Evolutionary conservation across 2,329 filamentous ascomycete species (phyloP).

Genomic region (Corinectria fuckeliana): DNA sequence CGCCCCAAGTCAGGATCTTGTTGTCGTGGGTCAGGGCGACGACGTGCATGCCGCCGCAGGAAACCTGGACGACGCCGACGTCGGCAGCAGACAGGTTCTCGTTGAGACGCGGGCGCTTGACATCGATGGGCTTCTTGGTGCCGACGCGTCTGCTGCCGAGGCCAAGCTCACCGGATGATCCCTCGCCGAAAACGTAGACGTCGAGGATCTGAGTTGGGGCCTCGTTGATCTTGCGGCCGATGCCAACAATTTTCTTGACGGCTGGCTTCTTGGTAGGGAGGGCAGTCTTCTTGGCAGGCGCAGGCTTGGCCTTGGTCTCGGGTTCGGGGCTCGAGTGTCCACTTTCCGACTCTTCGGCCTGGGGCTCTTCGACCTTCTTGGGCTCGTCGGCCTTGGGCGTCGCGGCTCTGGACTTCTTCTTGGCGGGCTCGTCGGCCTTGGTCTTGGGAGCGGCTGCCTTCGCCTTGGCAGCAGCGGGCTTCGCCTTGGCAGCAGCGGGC

Average conservation of each 20-base stretch:
- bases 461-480: constrained; percentile 30
- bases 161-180: constrained; percentile 81
- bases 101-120: constrained; percentile 83
- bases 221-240: constrained; percentile 75
- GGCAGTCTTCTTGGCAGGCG: constrained; percentile 25
- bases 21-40: constrained; percentile 80
- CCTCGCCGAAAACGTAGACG: constrained; percentile 82
- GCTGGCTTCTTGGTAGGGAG: constrained; percentile 18
- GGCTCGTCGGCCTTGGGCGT: constrained; percentile 59
- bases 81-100: constrained; percentile 67
- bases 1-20: constrained; percentile 84
- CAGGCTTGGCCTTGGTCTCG: constrained; percentile 28
- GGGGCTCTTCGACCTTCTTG: constrained; percentile 38
- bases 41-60: constrained; percentile 83
- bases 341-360: constrained; percentile 51
- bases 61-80: constrained; percentile 77
- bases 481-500: constrained; percentile 17
- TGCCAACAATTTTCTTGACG: constrained; percentile 50
- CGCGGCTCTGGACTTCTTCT: constrained; percentile 35
- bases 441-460: constrained; percentile 47
- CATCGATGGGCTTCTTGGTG: constrained; percentile 69
- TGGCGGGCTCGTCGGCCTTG: constrained; percentile 30
- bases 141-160: constrained; percentile 72
- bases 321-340: constrained; percentile 44
- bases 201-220: constrained; percentile 69